phyloP scores from a whole-genome alignment of 2,329 filamentous ascomycete species.

The Aspergillus bombycis region DNA sequence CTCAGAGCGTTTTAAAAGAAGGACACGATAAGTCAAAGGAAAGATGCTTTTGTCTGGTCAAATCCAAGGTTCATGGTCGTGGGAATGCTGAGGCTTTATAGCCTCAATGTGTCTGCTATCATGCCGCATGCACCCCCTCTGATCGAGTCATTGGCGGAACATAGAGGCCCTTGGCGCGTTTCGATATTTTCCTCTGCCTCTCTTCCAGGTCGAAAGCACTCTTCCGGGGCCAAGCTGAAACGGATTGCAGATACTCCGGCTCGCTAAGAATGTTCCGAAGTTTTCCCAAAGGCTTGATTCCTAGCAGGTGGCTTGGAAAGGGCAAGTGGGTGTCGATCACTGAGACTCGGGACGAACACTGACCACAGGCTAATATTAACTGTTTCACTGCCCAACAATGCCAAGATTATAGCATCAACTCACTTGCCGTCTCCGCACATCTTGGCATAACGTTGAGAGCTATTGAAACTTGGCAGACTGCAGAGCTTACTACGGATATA shows the following conservation, averaged over 20 bases:
- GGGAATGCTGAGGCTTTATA: background rate
- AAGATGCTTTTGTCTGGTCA: background rate
- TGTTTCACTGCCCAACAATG: background rate
- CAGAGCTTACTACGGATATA: background rate
- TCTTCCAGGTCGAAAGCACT: background rate
- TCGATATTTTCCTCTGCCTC: background rate
- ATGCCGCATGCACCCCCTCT: background rate
- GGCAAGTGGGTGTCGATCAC: background rate
- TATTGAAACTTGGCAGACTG: background rate
- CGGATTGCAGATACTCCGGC: background rate
- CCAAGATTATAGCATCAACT: background rate
- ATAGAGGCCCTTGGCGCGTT: slow-evolving; percentile 5
- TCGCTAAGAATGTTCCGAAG: background rate
- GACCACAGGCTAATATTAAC: slow-evolving; percentile 3
- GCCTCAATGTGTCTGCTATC: background rate
- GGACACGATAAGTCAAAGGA: background rate
- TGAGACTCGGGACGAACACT: background rate
- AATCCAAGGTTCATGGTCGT: background rate
- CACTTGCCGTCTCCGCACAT: background rate
- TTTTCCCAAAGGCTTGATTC: slow-evolving; percentile 2
- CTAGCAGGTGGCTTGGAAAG: background rate
- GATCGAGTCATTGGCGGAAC: slow-evolving; percentile 10
- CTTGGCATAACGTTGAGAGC: background rate
- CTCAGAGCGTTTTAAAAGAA: slow-evolving; percentile 7
- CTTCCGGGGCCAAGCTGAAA: slow-evolving; percentile 5